Conservation (phyloP, 2,329 filamentous ascomycete genomes). For the Cucurbitaria berberidis region DNA sequence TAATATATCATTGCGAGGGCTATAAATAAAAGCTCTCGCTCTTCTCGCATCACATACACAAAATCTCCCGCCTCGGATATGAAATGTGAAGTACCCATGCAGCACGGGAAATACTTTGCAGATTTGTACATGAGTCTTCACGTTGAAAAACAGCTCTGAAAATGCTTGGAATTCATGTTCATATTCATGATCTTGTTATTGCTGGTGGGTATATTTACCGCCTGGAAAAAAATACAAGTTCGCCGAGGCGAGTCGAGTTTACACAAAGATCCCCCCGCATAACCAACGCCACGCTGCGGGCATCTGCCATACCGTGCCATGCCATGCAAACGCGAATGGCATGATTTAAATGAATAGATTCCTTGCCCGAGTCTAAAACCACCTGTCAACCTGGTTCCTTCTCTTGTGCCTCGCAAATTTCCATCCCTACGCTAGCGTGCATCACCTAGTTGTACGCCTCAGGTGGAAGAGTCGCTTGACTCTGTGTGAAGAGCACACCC, state of each 20-base stretch:
- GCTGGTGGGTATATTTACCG: conserved; percentile 11
- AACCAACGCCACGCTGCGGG: neutral
- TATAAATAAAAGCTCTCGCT: too few relatives aligned
- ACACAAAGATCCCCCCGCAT: neutral
- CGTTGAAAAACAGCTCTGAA: too few relatives aligned
- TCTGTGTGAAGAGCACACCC: conserved; percentile 74
- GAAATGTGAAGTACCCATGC: neutral
- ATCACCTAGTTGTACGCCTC: conserved; percentile 48
- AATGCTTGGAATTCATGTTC: neutral
- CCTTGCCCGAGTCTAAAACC: too few relatives aligned
- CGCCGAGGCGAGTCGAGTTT: neutral
- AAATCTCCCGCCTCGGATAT: too few relatives aligned
- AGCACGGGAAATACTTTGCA: neutral
- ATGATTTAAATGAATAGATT: too few relatives aligned
- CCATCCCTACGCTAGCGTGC: neutral
- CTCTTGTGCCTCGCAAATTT: neutral
- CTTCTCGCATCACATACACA: neutral
- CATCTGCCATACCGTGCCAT: too few relatives aligned
- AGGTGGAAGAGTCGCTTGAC: conserved; percentile 63
- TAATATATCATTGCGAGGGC: neutral
- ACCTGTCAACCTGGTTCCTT: too few relatives aligned
- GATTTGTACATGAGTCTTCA: neutral
- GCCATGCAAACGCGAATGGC: too few relatives aligned
- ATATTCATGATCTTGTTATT: too few relatives aligned
- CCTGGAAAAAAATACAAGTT: neutral